Conservation (phyloP, 2,329 filamentous ascomycete genomes). For the Fusarium sororula region DNA sequence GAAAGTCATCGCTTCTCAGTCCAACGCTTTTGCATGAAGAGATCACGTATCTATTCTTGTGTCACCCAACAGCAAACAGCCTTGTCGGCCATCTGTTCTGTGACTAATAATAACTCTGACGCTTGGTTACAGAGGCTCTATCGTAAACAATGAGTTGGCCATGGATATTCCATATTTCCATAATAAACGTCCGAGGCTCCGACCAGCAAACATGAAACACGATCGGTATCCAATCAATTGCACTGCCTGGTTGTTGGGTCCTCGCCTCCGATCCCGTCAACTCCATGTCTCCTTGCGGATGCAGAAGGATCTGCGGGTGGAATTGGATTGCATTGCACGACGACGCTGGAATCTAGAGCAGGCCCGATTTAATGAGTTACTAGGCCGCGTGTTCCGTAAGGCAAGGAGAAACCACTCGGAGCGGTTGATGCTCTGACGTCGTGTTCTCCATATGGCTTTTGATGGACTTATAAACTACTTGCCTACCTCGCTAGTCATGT, state of each 20-base stretch:
- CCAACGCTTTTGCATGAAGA: background rate
- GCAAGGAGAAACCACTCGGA: background rate
- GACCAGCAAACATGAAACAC: constrained; percentile 26
- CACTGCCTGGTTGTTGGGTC: constrained; percentile 4
- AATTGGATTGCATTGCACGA: constrained; percentile 23
- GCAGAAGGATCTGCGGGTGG: constrained; percentile 35
- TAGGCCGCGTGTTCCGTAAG: constrained; percentile 30
- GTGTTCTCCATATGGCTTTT: constrained; percentile 27
- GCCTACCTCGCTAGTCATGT: background rate
- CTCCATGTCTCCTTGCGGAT: constrained; percentile 21
- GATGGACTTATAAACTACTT: constrained; percentile 23
- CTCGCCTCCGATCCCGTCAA: constrained; percentile 18
- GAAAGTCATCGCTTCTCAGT: background rate
- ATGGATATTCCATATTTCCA: background rate
- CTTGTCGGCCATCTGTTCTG: background rate
- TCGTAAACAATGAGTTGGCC: constrained; percentile 1
- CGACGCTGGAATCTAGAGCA: constrained; percentile 1
- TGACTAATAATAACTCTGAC: constrained; percentile 8
- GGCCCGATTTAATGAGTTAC: constrained; percentile 29
- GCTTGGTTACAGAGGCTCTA: background rate
- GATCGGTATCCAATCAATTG: constrained; percentile 29
- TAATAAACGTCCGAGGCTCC: constrained; percentile 19
- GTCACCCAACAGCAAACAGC: background rate
- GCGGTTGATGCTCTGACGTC: constrained; percentile 25
- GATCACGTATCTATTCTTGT: constrained; percentile 20